These are phyloP conservation scores for Cystobasidium onofrii DNA, from an alignment of 768 basidiomycete species.

Conservation along the genomic window DNA sequence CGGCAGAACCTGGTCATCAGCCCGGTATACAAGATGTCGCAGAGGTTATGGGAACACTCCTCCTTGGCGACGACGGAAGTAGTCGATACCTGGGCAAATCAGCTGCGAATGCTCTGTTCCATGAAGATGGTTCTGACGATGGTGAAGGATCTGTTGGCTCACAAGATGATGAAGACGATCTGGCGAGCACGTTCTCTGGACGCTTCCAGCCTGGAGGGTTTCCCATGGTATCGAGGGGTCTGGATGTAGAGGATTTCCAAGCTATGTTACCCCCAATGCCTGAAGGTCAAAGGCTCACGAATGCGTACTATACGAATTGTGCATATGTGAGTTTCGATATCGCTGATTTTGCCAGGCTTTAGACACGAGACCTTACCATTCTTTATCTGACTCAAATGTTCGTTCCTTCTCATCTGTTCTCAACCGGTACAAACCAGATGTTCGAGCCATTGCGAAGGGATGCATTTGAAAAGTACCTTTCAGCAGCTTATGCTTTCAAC, in stretches of 20 bases:
- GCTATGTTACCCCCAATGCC: slow-evolving; percentile 24
- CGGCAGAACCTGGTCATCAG: background rate
- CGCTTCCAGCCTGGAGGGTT: background rate
- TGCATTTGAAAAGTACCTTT: slow-evolving; percentile 17
- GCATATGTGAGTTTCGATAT: slow-evolving; percentile 21
- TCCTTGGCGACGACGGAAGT: slow-evolving; percentile 29
- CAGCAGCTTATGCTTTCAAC: slow-evolving; percentile 18
- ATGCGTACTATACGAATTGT: slow-evolving; percentile 28
- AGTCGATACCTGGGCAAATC: slow-evolving; percentile 19
- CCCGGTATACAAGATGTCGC: slow-evolving; percentile 24
- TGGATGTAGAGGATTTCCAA: slow-evolving; percentile 28
- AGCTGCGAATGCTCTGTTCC: slow-evolving; percentile 26
- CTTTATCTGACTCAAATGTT: background rate
- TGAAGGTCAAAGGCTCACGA: background rate
- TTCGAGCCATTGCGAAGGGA: slow-evolving; percentile 18
- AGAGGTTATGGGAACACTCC: slow-evolving; percentile 29
- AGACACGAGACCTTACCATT: background rate
- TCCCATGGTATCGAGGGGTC: slow-evolving; percentile 16
- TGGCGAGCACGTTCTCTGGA: background rate
- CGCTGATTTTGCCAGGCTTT: no score
- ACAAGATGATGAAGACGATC: slow-evolving; percentile 17
- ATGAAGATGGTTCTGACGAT: slow-evolving; percentile 23
- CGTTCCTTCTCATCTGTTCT: background rate
- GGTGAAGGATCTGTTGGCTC: slow-evolving; percentile 20
- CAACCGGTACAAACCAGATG: slow-evolving; percentile 5